Evolutionary conservation across 2,329 filamentous ascomycete genomes (phyloP), one percentile per base, ranked within the genome.

Genomic region (Neonectria punicea): DNA sequence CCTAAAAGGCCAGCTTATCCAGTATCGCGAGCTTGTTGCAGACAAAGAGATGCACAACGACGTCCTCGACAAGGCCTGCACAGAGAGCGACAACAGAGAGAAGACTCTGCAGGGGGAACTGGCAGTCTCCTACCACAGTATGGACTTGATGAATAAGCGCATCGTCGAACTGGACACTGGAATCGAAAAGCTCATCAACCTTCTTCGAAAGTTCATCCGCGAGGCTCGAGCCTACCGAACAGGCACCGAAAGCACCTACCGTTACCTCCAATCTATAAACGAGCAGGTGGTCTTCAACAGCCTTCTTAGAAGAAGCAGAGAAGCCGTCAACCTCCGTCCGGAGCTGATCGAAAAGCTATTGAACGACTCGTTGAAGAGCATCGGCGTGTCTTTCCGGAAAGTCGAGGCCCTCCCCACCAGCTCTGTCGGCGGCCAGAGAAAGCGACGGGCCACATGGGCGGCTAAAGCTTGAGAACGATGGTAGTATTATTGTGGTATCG

Each of bases 191-290:
- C 11, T 73, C 4, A 22, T 65, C 1, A 5, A 18, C 4, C 34
- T 59, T n/a, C 41, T 73, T 3, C 39, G 39, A 9, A 36, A 51
- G 6, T 62, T 66, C 8, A 28, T 58, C 1, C 50, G 32, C 1
- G 43, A 58, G 4, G 61, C 57, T 8, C 61, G 56, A 1, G 44
- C 69, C 3, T 39, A 32, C 22, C 4, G 30, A 11, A 25, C 39
- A 4, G 68, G 70, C 0, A n/a, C 69, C 7, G 53, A 54, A 8
- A 63, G 64, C 20, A 61, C 64, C 0, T 63, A 65, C 58, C 58
- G 49, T 4, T 9, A 65, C 10, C 11, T 70, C 0, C 64, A 58
- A 2, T 34, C 30, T 1, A 2, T 63, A 10, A 2, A 46, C 3
- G 58, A 70, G 2, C 39, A 61, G 4, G 32, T 20, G 3, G 32